Conservation (phyloP, 1,284 basidiomycete genomes). For the Malassezia psittaci region DNA sequence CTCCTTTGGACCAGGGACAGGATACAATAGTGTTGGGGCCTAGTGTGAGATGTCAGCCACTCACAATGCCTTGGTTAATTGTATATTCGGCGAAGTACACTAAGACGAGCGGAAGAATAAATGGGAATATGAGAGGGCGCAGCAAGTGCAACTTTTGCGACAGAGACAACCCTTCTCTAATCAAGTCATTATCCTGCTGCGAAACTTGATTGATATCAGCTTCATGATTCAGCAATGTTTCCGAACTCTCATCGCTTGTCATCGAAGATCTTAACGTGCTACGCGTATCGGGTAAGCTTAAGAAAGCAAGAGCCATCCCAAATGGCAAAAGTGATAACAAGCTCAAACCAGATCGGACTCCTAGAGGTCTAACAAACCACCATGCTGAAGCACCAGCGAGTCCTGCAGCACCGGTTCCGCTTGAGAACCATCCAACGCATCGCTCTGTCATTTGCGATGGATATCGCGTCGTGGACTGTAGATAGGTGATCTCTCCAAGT, state of each 20-base stretch:
- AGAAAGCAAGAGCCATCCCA: constrained; percentile 33
- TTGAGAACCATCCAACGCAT: constrained; percentile 47
- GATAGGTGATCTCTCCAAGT: constrained; percentile 86
- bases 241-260: not conserved
- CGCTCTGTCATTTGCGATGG: constrained; percentile 18
- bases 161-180: constrained; percentile 20
- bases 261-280: too few relatives aligned
- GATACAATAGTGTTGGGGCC: constrained; percentile 80
- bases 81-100: constrained; percentile 47
- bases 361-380: constrained; percentile 82
- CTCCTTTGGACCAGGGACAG: constrained; percentile 59
- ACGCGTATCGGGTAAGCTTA: not conserved
- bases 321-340: constrained; percentile 30
- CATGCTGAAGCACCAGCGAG: constrained; percentile 82
- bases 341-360: constrained; percentile 71
- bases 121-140: constrained; percentile 36
- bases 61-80: constrained; percentile 53
- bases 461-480: constrained; percentile 75
- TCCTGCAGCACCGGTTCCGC: constrained; percentile 87
- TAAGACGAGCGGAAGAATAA: constrained; percentile 38
- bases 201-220: not conserved
- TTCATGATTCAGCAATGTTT: not conserved
- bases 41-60: constrained; percentile 71
- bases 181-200: too few relatives aligned
- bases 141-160: constrained; percentile 37